phyloP scores from a whole-genome alignment of 2,329 filamentous ascomycete genomes.

The Xylariales sp. region DNA sequence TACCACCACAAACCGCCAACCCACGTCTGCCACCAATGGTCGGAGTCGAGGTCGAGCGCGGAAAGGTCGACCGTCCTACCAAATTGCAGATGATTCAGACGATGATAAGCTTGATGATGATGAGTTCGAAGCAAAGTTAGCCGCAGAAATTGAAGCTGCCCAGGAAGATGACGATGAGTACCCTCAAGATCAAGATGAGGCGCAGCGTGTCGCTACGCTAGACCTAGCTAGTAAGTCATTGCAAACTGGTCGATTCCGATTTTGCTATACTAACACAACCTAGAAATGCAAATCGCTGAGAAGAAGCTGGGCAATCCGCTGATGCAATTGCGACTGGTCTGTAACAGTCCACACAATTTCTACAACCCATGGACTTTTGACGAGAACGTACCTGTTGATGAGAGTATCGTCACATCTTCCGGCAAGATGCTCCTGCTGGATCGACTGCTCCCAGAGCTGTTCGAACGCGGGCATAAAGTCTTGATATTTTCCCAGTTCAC shows the following conservation, averaged over 20 bases:
- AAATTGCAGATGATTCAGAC: constrained; percentile 54
- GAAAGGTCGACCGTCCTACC: constrained; percentile 43
- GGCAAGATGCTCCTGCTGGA: constrained; percentile 97
- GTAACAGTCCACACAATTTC: constrained; percentile 94
- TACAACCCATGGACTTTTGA: constrained; percentile 79
- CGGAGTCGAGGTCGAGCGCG: constrained; percentile 44
- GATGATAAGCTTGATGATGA: constrained; percentile 69
- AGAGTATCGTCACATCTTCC: constrained; percentile 77
- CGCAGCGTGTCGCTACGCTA: constrained; percentile 61
- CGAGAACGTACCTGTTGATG: constrained; percentile 60
- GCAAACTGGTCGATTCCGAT: too few species aligned
- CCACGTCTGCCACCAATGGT: constrained; percentile 60
- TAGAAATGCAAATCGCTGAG: constrained; percentile 75
- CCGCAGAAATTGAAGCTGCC: constrained; percentile 50
- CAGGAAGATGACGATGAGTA: constrained; percentile 31
- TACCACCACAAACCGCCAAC: constrained; percentile 71
- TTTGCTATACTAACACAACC: constrained; percentile 29
- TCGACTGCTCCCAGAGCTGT: constrained; percentile 71
- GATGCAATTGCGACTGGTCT: constrained; percentile 86
- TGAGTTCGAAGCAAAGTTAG: constrained; percentile 76
- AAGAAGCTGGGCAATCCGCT: constrained; percentile 93
- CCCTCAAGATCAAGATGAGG: constrained; percentile 51
- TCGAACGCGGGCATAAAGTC: constrained; percentile 76
- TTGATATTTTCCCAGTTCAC: constrained; percentile 97
- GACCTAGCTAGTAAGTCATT: constrained; percentile 67